Evolutionary conservation across 805 yeast genomes (phyloP).

Genomic region (Scheffersomyces lignosus): DNA sequence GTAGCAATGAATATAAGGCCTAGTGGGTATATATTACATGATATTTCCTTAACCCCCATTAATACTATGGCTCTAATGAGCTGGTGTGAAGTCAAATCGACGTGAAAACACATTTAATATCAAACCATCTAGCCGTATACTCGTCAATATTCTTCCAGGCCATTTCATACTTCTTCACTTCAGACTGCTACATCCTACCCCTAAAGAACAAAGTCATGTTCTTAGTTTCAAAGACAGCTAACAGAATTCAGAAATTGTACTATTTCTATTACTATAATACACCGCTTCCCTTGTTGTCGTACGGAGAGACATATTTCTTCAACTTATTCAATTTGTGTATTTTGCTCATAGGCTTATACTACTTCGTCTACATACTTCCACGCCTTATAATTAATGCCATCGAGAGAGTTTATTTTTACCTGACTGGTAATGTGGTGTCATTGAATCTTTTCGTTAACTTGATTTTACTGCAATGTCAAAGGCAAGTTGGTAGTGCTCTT

Average conservation of each 20-base stretch:
- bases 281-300: slow-evolving; percentile 29
- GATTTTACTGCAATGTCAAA: slow-evolving; percentile 1
- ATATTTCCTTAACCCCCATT: too few relatives aligned
- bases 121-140: too few relatives aligned
- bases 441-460: slow-evolving; percentile 5
- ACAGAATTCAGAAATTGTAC: slow-evolving; percentile 9
- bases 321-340: slow-evolving; percentile 14
- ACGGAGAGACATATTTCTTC: slow-evolving; percentile 21
- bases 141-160: too few relatives aligned
- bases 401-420: slow-evolving; percentile 16
- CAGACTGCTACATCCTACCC: too few relatives aligned
- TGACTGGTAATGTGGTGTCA: slow-evolving; percentile 16
- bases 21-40: too few relatives aligned
- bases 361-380: slow-evolving; percentile 13
- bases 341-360: slow-evolving; percentile 14
- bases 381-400: slow-evolving; percentile 4
- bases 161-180: too few relatives aligned
- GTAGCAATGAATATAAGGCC: too few relatives aligned
- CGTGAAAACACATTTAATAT: too few relatives aligned
- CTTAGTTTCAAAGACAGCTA: not conserved
- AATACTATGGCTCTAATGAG: too few relatives aligned
- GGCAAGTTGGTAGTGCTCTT: not conserved
- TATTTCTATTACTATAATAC: slow-evolving; percentile 23
- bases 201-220: too few relatives aligned
- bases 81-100: too few relatives aligned